Evolutionary conservation across 139 green algal species (phyloP).

Genomic region (Picochlorum sp.): DNA sequence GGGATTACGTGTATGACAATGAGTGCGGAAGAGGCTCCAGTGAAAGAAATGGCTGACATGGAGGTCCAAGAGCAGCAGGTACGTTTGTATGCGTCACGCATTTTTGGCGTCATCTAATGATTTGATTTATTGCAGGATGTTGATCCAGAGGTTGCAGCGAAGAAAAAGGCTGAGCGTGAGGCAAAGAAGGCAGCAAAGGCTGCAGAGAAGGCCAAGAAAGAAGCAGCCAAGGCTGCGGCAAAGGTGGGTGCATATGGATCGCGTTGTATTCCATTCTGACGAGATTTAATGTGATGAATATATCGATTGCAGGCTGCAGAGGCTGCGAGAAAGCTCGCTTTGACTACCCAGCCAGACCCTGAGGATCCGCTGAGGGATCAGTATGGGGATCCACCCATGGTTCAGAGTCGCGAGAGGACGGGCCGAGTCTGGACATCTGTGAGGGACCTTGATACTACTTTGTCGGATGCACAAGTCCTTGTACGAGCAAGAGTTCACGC

Average conservation of each 20-base stretch:
- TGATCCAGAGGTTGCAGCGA: slow-evolving; percentile 7
- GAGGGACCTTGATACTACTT: slow-evolving; percentile 24
- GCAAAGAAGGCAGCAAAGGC: slow-evolving; percentile 47
- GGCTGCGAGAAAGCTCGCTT: slow-evolving; percentile 52
- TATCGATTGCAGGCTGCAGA: slow-evolving; percentile 37
- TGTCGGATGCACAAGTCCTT: slow-evolving; percentile 53
- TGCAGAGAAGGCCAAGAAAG: slow-evolving; percentile 53
- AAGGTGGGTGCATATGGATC: slow-evolving; percentile 9
- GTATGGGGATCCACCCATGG: slow-evolving; percentile 82
- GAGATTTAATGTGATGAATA: background rate
- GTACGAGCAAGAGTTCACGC: slow-evolving; percentile 75
- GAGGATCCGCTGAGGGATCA: slow-evolving; percentile 75
- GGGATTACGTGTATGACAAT: background rate
- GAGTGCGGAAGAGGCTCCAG: slow-evolving; percentile 7
- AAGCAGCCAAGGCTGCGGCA: slow-evolving; percentile 39
- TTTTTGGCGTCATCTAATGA: background rate
- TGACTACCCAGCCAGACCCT: slow-evolving; percentile 52
- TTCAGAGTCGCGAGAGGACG: slow-evolving; percentile 63
- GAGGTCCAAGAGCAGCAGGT: slow-evolving; percentile 1
- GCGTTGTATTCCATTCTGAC: slow-evolving; percentile 7
- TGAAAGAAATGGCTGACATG: background rate
- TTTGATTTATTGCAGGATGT: background rate
- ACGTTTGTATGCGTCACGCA: background rate
- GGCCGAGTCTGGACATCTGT: slow-evolving; percentile 51
- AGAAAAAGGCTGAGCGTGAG: slow-evolving; percentile 17